Percentiles rank a stretch among this genome's conserved stretches.
These are phyloP conservation scores for Penicillium italicum DNA, from an alignment of 2,329 filamentous ascomycete species.

Conservation along the genomic window DNA sequence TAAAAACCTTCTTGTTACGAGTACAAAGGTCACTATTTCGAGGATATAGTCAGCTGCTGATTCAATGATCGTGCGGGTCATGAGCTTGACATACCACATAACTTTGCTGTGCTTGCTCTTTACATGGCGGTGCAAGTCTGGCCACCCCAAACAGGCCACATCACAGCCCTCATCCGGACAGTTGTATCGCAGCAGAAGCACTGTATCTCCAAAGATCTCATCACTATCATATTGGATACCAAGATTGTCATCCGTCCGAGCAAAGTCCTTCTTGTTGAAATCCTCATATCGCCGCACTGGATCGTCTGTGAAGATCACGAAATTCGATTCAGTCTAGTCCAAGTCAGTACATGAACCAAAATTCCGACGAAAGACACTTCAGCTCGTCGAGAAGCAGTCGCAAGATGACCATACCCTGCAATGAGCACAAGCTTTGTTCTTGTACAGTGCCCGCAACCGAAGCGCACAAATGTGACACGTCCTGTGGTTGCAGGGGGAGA, in stretches of 20 bases:
- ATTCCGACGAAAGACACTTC: background rate
- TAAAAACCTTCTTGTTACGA: constrained; percentile 95
- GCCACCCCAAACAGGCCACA: constrained; percentile 78
- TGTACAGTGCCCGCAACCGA: constrained; percentile 88
- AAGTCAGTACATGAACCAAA: constrained; percentile 11
- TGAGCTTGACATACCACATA: constrained; percentile 60
- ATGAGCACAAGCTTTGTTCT: constrained; percentile 94
- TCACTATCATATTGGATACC: constrained; percentile 87
- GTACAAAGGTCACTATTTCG: constrained; percentile 72
- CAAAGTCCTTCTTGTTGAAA: constrained; percentile 70
- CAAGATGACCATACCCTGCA: constrained; percentile 65
- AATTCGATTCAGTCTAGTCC: constrained; percentile 47
- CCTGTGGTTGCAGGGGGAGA: constrained; percentile 91
- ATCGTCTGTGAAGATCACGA: constrained; percentile 90
- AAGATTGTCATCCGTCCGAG: constrained; percentile 74
- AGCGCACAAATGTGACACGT: constrained; percentile 96
- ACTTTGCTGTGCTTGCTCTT: constrained; percentile 76
- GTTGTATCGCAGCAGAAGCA: constrained; percentile 86
- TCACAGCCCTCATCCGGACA: constrained; percentile 84
- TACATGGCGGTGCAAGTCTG: constrained; percentile 76
- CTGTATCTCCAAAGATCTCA: constrained; percentile 86
- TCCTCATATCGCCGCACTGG: constrained; percentile 77
- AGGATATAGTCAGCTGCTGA: constrained; percentile 8
- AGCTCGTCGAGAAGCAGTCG: background rate
- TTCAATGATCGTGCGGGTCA: constrained; percentile 2